These are phyloP conservation scores for Phytophthora fragariaefolia DNA, from an alignment of 352 stramenopile genomes.

Conservation along the genomic window DNA sequence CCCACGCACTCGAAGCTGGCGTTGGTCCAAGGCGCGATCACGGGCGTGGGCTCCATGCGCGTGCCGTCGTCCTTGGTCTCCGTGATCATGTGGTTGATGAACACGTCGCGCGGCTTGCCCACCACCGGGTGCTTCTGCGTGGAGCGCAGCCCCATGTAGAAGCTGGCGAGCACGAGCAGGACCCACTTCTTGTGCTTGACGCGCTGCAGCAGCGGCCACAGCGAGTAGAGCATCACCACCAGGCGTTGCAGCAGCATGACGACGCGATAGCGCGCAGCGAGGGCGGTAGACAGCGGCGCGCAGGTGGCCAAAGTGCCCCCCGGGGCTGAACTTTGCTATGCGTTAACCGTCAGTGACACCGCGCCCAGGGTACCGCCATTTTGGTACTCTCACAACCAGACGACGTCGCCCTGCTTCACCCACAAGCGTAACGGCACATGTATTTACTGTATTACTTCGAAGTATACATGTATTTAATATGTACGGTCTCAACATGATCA, in stretches of 20 bases:
- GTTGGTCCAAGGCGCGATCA: slow-evolving; percentile 75
- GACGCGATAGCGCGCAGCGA: too few relatives aligned
- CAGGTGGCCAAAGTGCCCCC: slow-evolving; percentile 12
- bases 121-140: slow-evolving; percentile 62
- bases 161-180: slow-evolving; percentile 46
- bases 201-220: slow-evolving; percentile 64
- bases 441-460: too few relatives aligned
- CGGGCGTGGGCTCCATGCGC: slow-evolving; percentile 60
- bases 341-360: slow-evolving; percentile 19
- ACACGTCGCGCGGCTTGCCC: slow-evolving; percentile 63
- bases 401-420: too few relatives aligned
- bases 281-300: neutral
- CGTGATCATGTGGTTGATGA: slow-evolving; percentile 82
- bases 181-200: slow-evolving; percentile 79
- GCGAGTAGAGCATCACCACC: slow-evolving; percentile 69
- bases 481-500: too few relatives aligned
- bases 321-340: slow-evolving; percentile 31
- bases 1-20: slow-evolving; percentile 84
- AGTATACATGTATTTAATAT: too few relatives aligned
- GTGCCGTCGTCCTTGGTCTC: slow-evolving; percentile 67
- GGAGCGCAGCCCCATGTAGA: slow-evolving; percentile 70
- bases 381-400: slow-evolving; percentile 27
- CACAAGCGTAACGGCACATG: too few relatives aligned
- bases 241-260: slow-evolving; percentile 84
- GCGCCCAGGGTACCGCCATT: slow-evolving; percentile 15